These are phyloP conservation scores for Rhamnella rubrinervis DNA, from an alignment of 331 rosid species.

Conservation along the genomic window DNA sequence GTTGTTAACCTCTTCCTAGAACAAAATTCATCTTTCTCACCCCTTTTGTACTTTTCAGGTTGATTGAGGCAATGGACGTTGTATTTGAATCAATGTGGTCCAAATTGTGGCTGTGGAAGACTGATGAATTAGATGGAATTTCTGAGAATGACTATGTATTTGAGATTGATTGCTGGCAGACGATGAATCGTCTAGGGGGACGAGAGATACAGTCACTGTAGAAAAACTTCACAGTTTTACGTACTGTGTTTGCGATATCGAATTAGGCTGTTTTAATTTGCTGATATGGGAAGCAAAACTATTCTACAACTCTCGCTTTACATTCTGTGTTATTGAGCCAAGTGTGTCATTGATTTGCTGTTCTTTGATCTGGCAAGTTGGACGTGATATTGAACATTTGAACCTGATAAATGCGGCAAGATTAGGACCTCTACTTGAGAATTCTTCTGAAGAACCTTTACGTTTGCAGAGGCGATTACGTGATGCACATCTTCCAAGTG, in stretches of 20 bases:
- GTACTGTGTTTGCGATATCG: no score
- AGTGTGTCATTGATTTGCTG: not conserved
- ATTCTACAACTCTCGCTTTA: not conserved
- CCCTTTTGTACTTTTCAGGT: slow-evolving; percentile 13
- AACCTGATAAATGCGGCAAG: not conserved
- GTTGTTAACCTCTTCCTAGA: no score
- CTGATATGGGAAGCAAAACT: not conserved
- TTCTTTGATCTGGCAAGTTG: not conserved
- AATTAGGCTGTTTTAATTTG: not conserved
- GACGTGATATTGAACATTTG: not conserved
- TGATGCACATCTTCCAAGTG: slow-evolving; percentile 25
- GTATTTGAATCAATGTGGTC: slow-evolving; percentile 48
- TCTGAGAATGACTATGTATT: slow-evolving; percentile 36
- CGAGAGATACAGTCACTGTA: slow-evolving; percentile 34
- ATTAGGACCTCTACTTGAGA: no score
- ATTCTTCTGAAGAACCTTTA: slow-evolving; percentile 2
- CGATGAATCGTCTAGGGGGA: slow-evolving; percentile 37
- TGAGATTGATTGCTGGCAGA: slow-evolving; percentile 44
- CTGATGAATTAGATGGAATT: slow-evolving; percentile 25
- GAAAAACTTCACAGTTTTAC: no score
- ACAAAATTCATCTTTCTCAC: not conserved
- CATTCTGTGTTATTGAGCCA: not conserved
- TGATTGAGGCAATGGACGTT: slow-evolving; percentile 39
- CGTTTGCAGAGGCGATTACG: slow-evolving; percentile 29
- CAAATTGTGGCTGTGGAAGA: slow-evolving; percentile 43